A percentile compares a stretch with the other conserved stretches of the same genome.
Conservation (phyloP, 2,329 filamentous ascomycete genomes). For the Cercospora berteroae region DNA sequence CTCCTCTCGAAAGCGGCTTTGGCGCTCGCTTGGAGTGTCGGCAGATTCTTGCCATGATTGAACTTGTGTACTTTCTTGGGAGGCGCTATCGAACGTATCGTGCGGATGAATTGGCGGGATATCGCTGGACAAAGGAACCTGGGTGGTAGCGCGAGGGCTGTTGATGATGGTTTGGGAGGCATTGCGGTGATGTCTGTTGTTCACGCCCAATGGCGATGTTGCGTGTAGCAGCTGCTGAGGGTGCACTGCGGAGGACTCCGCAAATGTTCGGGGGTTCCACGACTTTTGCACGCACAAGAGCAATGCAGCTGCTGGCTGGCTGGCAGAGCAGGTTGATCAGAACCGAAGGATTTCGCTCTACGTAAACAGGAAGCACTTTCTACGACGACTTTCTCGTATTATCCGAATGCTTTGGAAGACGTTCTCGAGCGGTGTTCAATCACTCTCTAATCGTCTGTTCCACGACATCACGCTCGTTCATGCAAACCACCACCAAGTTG, state of each 20-base stretch:
- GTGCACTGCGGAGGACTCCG: neutral
- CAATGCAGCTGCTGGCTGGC: neutral
- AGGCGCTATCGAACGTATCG: constrained; percentile 60
- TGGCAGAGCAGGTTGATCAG: neutral
- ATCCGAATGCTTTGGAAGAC: neutral
- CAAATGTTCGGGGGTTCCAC: neutral
- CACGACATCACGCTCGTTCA: neutral
- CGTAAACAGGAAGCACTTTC: neutral
- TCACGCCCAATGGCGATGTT: neutral
- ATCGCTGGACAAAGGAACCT: constrained; percentile 37
- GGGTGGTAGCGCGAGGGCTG: constrained; percentile 33
- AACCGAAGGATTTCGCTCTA: too few relatives aligned
- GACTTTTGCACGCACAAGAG: constrained; percentile 2
- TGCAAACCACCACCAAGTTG: neutral
- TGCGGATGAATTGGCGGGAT: constrained; percentile 36
- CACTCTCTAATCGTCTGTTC: neutral
- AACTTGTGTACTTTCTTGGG: constrained; percentile 50
- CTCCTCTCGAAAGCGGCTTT: constrained; percentile 61
- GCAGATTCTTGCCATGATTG: constrained; percentile 51
- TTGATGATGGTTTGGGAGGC: constrained; percentile 29
- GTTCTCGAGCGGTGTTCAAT: neutral
- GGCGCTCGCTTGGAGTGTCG: constrained; percentile 55
- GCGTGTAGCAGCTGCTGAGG: neutral
- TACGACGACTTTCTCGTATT: neutral
- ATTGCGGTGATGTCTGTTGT: constrained; percentile 20